Evolutionary conservation across 768 basidiomycete genomes (phyloP), one percentile per base, ranked within the genome.

Genomic region (Agrocybe pediades): DNA sequence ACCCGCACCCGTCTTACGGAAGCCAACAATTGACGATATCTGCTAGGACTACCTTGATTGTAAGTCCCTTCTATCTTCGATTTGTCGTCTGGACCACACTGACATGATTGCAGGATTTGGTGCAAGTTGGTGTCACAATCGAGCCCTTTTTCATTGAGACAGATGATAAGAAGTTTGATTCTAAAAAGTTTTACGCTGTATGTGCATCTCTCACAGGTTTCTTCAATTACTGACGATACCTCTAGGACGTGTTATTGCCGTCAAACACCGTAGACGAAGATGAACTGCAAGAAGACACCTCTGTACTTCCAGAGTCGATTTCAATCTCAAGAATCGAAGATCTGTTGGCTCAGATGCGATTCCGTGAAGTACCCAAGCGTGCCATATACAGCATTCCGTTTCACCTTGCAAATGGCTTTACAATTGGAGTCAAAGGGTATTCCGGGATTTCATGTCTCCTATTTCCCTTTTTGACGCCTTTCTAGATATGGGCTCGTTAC

Each of bases 101-200:
- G 19, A 41, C 36, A 19, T 27, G 26, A 40, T 53, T 42, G 26
- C 60, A 95, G 93, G 95, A 97, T 65, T 74, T 96, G 46, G 78
- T 79, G 9, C 88, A 92, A 71, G 80, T 87, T 3, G 91, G 93
- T 0, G 86, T 88, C 17, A 79, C 79, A 6, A 76, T 97, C 39
- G 90, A 93, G 57, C 92, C 95, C 0, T 97, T 96, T 71, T 95
- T 97, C 71, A 92, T 98, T 49, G 84, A 83, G 49, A 83, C 82
- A 0, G 68, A 77, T 3, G 81, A 84, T 4, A 84, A 82, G 41
- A 74, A 80, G 0, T 98, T 97, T 56, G 83, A 91, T 46, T 65
- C 84, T 3, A 71, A 78, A 20, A 90, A 84, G 53, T 95, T 95
- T 68, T 96, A 90, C 67, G 83, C 86, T 8, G 92, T 93, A 54